These are phyloP conservation scores for Fimicolochytrium jonesii DNA, from an alignment of 192 early-diverging fungal genomes.

Conservation along the genomic window DNA sequence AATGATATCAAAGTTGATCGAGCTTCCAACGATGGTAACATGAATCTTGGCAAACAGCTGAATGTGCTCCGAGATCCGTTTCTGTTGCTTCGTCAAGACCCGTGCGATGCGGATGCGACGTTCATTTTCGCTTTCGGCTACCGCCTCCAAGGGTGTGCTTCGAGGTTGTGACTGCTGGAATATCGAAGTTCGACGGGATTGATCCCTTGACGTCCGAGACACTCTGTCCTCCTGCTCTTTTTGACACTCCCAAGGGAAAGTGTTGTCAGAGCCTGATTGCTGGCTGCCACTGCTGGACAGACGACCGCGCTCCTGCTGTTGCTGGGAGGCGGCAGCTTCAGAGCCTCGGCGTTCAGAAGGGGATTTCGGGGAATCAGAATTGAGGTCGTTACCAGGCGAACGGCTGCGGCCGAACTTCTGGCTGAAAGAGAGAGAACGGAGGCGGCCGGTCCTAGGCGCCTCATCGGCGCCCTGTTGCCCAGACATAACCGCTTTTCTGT, in stretches of 20 bases:
- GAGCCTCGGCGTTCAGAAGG: too few species aligned
- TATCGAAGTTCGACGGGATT: background rate
- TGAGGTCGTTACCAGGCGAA: background rate
- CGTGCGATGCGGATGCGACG: constrained; percentile 19
- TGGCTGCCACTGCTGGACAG: too few species aligned
- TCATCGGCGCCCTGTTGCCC: background rate
- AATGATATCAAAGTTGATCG: constrained; percentile 11
- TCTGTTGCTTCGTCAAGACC: constrained; percentile 25
- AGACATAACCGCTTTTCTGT: too few species aligned
- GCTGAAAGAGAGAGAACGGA: background rate
- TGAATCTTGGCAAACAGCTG: constrained; percentile 43
- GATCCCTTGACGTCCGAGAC: background rate
- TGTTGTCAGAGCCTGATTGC: too few species aligned
- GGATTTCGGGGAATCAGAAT: too few species aligned
- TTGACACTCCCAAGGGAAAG: too few species aligned
- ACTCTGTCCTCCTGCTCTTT: background rate
- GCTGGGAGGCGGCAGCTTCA: background rate
- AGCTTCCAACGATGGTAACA: constrained; percentile 21
- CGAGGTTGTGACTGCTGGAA: too few species aligned
- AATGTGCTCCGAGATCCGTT: constrained; percentile 35
- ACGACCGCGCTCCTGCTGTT: background rate
- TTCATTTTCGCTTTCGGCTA: constrained; percentile 1
- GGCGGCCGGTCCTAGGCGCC: background rate
- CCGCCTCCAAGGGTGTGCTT: too few species aligned
- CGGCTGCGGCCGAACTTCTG: background rate